Percentiles rank a stretch among this genome's conserved stretches.
phyloP scores from a whole-genome alignment of 257 asterid species.

The Nicotiana undulata region DNA sequence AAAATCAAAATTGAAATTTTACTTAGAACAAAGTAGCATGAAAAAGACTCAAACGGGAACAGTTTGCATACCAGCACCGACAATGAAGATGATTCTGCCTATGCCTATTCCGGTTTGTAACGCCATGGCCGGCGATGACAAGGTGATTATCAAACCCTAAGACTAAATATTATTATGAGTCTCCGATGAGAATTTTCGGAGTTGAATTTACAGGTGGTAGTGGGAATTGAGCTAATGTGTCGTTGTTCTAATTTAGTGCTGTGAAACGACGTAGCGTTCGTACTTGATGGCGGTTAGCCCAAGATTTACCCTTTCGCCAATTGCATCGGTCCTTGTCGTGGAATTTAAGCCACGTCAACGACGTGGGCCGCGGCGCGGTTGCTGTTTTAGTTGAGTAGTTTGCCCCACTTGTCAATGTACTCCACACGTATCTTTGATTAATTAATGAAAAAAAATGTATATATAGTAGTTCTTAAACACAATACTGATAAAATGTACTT shows the following conservation, averaged over 20 bases:
- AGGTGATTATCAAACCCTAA: not conserved
- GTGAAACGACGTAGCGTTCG: not conserved
- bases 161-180: not conserved
- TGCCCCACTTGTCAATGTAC: too few relatives aligned
- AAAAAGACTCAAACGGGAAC: not conserved
- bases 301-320: too few relatives aligned
- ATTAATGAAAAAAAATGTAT: too few relatives aligned
- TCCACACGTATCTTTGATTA: too few relatives aligned
- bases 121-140: constrained; percentile 4
- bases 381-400: too few relatives aligned
- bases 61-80: constrained; percentile 5
- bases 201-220: not conserved
- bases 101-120: constrained; percentile 13
- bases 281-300: not conserved
- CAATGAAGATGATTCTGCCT: constrained; percentile 4
- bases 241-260: not conserved
- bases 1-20: not conserved
- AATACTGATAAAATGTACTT: too few relatives aligned
- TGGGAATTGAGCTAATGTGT: not conserved
- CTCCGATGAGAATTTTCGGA: not conserved
- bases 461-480: too few relatives aligned
- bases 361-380: too few relatives aligned
- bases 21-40: not conserved
- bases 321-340: too few relatives aligned
- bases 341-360: too few relatives aligned